These are phyloP conservation scores for Silybum marianum DNA, from an alignment of 129 eudicot species.

Conservation along the genomic window DNA sequence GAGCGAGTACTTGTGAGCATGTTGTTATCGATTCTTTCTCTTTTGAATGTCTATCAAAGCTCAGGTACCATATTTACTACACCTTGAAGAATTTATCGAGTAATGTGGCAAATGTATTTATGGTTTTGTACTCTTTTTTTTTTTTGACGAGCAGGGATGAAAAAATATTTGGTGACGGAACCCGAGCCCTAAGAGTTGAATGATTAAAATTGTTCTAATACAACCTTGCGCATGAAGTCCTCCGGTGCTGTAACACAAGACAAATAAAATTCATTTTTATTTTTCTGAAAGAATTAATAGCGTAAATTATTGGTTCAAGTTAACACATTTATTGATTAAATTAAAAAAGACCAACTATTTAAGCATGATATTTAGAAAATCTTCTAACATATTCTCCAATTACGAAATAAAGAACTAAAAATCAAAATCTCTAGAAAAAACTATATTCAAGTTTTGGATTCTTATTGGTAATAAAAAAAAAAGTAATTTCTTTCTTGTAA, in stretches of 20 bases:
- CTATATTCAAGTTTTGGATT: too few relatives aligned
- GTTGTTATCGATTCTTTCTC: background rate
- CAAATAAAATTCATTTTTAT: background rate
- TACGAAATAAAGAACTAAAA: background rate
- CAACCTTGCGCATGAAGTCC: constrained; percentile 83
- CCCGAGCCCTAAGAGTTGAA: constrained; percentile 12
- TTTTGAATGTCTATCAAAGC: background rate
- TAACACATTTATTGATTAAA: background rate
- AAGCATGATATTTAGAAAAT: background rate
- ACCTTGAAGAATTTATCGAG: background rate
- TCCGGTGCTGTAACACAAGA: constrained; percentile 62
- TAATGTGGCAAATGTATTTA: constrained; percentile 15
- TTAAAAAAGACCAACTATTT: background rate
- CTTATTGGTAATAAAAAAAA: background rate
- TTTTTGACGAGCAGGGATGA: background rate
- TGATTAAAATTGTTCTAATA: constrained; percentile 60
- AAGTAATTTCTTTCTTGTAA: too few relatives aligned
- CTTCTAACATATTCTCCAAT: background rate
- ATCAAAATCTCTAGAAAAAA: background rate
- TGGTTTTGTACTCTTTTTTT: constrained; percentile 20
- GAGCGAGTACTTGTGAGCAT: constrained; percentile 8
- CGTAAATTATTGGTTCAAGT: background rate
- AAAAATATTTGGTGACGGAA: background rate
- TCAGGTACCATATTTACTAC: background rate
- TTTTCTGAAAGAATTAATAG: background rate